Base-by-base conservation (phyloP, 345 rosid genomes). In the Syzygium jambos region DNA sequence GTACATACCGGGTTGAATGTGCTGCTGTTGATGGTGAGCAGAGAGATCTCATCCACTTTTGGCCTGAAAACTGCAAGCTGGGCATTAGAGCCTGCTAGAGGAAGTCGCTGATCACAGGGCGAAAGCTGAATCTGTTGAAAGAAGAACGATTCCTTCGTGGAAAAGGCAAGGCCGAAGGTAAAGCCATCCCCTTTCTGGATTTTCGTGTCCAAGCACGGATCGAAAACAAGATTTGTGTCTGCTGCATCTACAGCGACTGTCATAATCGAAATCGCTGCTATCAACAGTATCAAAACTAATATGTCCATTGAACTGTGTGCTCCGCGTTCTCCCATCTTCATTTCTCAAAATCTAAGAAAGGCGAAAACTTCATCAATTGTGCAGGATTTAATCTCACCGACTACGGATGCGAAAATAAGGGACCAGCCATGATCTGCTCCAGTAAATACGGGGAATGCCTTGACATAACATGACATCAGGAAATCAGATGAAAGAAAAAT, bases 81-180 rank as follows among this genome's bases (percentile, higher is more conserved):
- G 2, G 98, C 95, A 46, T 14, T 56, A 52, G 92, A 91, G 38
- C 89, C 85, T 6, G 93, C 86, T 8, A 98, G 91, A 82, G 89
- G 91, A 29, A 96, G 98, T 38, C 98, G 99, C 22, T 78, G 85
- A 86, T 98, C 98, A 25, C 99, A 95, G 23, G 99, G 99, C 1
- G 99, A 98, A 91, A 95, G 96, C 88, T 96, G 99, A 63, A 90
- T 88, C 86, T 94, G 91, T 30, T 94, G 88, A 23, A 85, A 84
- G 87, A 94, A 96, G 91, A 98, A 95, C 22, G 94, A 92, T 52
- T 95, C 98, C 86, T 80, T 95, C 38, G 87, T 68, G 1, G 99
- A 95, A 85, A 96, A 94, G 1, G 93, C 98, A 17, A 96, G 56
- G 23, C 98, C 99, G 30, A 98, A 87, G 30, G 97, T 90, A 87